Conservation (phyloP, 805 yeast genomes). For the Hanseniaspora nectarophila region DNA sequence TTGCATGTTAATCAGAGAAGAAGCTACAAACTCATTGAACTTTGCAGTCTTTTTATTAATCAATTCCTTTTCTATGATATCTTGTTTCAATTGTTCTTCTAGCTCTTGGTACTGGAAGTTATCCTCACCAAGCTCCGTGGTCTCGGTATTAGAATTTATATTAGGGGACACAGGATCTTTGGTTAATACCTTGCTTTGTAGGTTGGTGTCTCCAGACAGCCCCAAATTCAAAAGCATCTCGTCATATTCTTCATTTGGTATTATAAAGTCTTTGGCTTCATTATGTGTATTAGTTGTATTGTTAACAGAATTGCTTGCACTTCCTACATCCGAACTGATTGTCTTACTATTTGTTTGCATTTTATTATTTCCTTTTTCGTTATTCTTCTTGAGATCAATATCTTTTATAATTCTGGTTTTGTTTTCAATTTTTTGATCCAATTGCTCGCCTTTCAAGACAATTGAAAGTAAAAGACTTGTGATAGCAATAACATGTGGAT, state of each 20-base stretch:
- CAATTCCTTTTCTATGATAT: background rate
- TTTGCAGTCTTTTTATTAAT: conserved; percentile 27
- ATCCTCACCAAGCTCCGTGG: background rate
- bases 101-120: background rate
- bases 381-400: conserved; percentile 15
- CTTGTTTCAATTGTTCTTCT: conserved; percentile 4
- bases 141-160: background rate
- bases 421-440: conserved; percentile 15
- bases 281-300: background rate
- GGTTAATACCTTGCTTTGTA: background rate
- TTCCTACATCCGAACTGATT: conserved; percentile 5
- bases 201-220: background rate
- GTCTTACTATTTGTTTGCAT: background rate
- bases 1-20: conserved; percentile 62
- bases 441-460: conserved; percentile 35
- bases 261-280: background rate
- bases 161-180: background rate
- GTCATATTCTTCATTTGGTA: conserved; percentile 3
- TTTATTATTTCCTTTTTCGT: conserved; percentile 20
- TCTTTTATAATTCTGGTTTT: conserved; percentile 2
- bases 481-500: conserved; percentile 82
- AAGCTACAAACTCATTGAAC: conserved; percentile 56
- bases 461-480: conserved; percentile 72
- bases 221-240: conserved; percentile 4
- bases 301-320: background rate